These are phyloP conservation scores for Hypoxylon sp. DNA, from an alignment of 2,329 filamentous ascomycete genomes.

Conservation along the genomic window DNA sequence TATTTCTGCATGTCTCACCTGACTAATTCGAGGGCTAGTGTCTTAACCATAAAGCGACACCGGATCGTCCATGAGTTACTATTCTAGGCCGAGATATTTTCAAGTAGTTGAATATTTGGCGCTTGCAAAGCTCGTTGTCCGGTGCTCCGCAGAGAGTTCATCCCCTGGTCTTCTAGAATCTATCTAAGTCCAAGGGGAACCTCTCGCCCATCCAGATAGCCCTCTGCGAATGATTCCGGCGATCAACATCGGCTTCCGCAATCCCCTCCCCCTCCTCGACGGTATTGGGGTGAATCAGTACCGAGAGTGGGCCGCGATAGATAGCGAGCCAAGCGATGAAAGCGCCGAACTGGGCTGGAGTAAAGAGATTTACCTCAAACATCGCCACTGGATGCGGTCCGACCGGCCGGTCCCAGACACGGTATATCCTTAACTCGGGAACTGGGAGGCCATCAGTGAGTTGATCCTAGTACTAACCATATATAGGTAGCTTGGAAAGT, in stretches of 20 bases:
- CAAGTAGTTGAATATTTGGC: background rate
- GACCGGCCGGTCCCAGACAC: conserved; percentile 80
- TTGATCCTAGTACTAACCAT: background rate
- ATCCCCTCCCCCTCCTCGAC: conserved; percentile 55
- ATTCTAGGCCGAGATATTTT: background rate
- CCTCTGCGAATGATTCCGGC: conserved; percentile 74
- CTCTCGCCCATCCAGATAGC: conserved; percentile 83
- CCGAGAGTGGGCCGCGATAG: conserved; percentile 84
- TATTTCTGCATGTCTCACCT: no score
- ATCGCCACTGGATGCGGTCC: conserved; percentile 88
- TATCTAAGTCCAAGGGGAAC: conserved; percentile 69
- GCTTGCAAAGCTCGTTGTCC: background rate
- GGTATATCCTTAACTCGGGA: conserved; percentile 87
- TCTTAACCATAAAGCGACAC: no score
- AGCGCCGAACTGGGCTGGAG: conserved; percentile 88
- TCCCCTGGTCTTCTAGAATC: conserved; percentile 8
- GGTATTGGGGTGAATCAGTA: conserved; percentile 87
- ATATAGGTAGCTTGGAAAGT: background rate
- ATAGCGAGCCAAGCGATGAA: conserved; percentile 89
- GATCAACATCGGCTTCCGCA: conserved; percentile 53
- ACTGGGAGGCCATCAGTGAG: conserved; percentile 63
- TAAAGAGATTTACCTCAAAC: conserved; percentile 94
- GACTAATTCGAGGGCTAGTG: no score
- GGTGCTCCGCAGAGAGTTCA: background rate
- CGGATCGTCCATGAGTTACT: no score